Evolutionary conservation across 2,329 filamentous ascomycete species (phyloP), one percentile per base, ranked within the genome.

Genomic region (Aspergillus nomiae): DNA sequence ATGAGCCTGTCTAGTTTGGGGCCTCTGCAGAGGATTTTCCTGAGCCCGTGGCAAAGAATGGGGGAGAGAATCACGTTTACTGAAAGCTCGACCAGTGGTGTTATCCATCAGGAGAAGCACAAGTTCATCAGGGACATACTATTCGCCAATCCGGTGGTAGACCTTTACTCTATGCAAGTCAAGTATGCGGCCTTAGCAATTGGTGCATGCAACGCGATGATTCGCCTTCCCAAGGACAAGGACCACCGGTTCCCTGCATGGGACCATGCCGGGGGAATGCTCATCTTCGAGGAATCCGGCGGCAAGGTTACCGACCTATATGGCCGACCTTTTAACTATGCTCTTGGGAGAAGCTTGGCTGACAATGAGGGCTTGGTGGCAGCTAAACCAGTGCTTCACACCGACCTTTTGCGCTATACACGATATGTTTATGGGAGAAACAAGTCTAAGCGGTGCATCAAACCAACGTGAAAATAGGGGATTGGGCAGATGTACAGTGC

Each of bases 201-300:
- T n/a, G 62, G 62, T 46, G 56, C 55, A n/a, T 61, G 62, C 50
- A 61, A 60, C 53, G 62, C 56, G 28, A 64, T 64, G 62, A 46
- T 64, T 19, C 50, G 62, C n/a, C 58, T 64, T 38, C 62, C 62
- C 21, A 53, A 50, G 41, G 41, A 51, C 32, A 41, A 46, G 41
- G 43, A 56, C 10, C 50, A 54, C 32, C 55, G 56, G 36, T 56
- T 60, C 26, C 58, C 51, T 55, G 59, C 43, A 21, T 64, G 59
- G 59, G 59, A 64, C 24, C 62, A 62, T 43, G 62, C 62, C 1
- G 62, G 62, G 3, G 62, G 56, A 3, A 59, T 61, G 59, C 41
- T 64, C 24, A 56, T 64, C n/a, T 64, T 59, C 45, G 59, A 61
- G 34, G 62, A 64, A 55, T 57, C 62, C 4, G 62, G 62, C 3